Conservation (phyloP, 1,139 yeast genomes). For the Debaryomycetaceae sp. region DNA sequence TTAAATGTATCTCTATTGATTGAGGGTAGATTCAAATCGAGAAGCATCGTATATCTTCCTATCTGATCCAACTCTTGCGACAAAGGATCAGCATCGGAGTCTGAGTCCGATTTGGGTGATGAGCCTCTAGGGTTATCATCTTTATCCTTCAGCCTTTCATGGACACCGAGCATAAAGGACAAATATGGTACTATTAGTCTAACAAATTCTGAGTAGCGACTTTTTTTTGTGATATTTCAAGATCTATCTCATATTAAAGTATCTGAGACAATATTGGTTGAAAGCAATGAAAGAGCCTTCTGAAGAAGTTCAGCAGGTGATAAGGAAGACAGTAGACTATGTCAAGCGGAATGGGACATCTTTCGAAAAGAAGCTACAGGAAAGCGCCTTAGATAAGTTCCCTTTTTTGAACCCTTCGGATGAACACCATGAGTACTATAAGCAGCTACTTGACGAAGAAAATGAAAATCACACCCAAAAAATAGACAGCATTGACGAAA, state of each 20-base stretch:
- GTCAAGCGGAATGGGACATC: slow-evolving; percentile 64
- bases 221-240: neutral
- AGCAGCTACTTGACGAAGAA: slow-evolving; percentile 25
- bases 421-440: slow-evolving; percentile 58
- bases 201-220: neutral
- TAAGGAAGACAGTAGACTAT: slow-evolving; percentile 71
- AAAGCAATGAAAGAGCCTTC: slow-evolving; percentile 53
- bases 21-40: slow-evolving; percentile 20
- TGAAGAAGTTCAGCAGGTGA: slow-evolving; percentile 49
- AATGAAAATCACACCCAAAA: neutral
- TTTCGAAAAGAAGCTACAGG: slow-evolving; percentile 60
- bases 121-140: neutral
- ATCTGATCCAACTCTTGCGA: slow-evolving; percentile 45
- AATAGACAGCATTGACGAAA: neutral
- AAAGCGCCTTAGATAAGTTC: slow-evolving; percentile 55
- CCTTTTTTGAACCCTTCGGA: slow-evolving; percentile 55
- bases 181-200: neutral
- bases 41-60: slow-evolving; percentile 21
- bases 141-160: neutral
- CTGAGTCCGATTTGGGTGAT: slow-evolving; percentile 7
- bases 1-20: slow-evolving; percentile 10
- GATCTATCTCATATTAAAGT: neutral
- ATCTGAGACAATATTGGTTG: neutral
- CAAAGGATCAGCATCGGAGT: slow-evolving; percentile 30
- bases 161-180: neutral